Evolutionary conservation across 1,139 yeast genomes (phyloP), one percentile per base, ranked within the genome.

Genomic region (Taphrina communis): DNA sequence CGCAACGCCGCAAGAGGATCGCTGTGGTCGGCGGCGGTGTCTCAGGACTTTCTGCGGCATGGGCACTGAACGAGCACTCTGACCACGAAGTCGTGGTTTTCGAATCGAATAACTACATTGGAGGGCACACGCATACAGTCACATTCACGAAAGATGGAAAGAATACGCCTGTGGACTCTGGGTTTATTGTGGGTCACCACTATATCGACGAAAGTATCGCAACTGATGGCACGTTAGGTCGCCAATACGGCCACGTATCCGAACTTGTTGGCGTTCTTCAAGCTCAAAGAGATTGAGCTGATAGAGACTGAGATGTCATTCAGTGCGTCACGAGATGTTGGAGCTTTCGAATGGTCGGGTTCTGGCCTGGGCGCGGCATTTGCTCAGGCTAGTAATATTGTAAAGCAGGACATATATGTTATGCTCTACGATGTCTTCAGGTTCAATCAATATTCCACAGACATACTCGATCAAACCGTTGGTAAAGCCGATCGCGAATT

Each of bases 11-110:
- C 21, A 63, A 63, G 55, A 35, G 61, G 14, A 58, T 66, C 19
- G 70, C 71, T n/a, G 53, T 70, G 11, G 65, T 70, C 17, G 72
- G 72, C 11, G 35, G 69, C 31, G 72, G 72, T 21, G 67, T 70
- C 39, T 25, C 71, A 0, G 72, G 72, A n/a, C 25, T 68, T 11
- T 39, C 70, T 19, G 65, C 69, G 6, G 48, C 69, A 14, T 65
- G 69, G 69, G 69, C 69, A 1, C 53, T 65, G 31, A 65, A 65
- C 42, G 69, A 65, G 44, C 39, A 57, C 46, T 65, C 69, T 7
- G 63, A 57, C 44, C 69, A 65, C 35, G 65, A 57, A 9, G 69
- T 58, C 9, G 42, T 50, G 0, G 38, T 65, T 7, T 65, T 57
- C 39, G 69, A 65, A 36, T 21, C 69, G 7, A 59, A 48, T 41